phyloP scores from a whole-genome alignment of 2,329 filamentous ascomycete species.

The Westerdykella sp. region DNA sequence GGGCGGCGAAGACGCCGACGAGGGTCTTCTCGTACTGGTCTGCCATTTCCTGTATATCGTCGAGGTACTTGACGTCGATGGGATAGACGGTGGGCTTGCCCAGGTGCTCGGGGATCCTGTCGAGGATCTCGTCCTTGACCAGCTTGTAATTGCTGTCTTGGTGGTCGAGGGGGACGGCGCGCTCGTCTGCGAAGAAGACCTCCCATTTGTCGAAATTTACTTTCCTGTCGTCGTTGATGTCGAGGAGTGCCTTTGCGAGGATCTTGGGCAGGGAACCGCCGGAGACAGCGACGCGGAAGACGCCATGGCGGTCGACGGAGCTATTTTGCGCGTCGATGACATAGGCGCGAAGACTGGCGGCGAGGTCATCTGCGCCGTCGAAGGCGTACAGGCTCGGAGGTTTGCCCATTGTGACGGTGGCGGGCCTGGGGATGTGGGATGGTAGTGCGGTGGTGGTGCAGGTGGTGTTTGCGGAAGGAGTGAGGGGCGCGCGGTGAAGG shows the following conservation, averaged over 20 bases:
- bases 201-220: constrained; percentile 85
- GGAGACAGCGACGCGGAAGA: constrained; percentile 88
- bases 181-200: constrained; percentile 97
- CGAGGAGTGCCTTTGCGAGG: constrained; percentile 75
- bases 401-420: constrained; percentile 32
- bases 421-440: not conserved
- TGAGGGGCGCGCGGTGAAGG: no score
- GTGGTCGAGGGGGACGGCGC: constrained; percentile 85
- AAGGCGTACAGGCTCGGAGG: constrained; percentile 71
- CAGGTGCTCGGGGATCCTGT: constrained; percentile 69
- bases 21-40: constrained; percentile 89
- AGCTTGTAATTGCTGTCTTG: constrained; percentile 90
- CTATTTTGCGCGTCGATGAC: constrained; percentile 74
- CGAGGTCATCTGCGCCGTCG: constrained; percentile 61
- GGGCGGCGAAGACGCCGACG: constrained; percentile 77
- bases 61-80: constrained; percentile 63
- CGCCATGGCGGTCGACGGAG: constrained; percentile 70
- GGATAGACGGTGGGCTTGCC: constrained; percentile 68
- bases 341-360: constrained; percentile 71
- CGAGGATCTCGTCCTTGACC: constrained; percentile 77
- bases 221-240: constrained; percentile 53
- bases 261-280: constrained; percentile 88
- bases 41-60: constrained; percentile 84
- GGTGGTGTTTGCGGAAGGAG: not conserved
- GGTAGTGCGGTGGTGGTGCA: constrained; percentile 3